These are phyloP conservation scores for Nicotiana knightiana DNA, from an alignment of 257 asterid genomes.

Conservation along the genomic window DNA sequence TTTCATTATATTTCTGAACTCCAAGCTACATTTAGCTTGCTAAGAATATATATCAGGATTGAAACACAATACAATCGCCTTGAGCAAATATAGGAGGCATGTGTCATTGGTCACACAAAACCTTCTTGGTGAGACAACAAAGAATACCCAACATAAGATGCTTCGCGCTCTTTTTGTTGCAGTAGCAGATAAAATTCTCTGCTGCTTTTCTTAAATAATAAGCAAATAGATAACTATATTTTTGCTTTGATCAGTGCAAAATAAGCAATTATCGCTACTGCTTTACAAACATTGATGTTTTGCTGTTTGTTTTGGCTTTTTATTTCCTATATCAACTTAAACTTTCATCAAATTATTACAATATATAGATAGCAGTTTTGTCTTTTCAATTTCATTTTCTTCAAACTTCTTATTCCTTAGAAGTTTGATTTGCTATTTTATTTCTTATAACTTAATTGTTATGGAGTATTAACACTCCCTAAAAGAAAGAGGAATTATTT, in stretches of 20 bases:
- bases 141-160: not conserved
- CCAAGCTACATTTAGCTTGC: not conserved
- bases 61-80: not conserved
- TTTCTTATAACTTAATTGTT: not conserved
- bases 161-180: not conserved
- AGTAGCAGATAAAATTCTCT: not conserved
- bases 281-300: not conserved
- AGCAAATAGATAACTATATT: not conserved
- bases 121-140: not conserved
- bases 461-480: not conserved
- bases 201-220: constrained; percentile 4
- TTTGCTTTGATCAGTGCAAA: not conserved
- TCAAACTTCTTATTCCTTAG: not conserved
- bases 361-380: not conserved
- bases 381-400: not conserved
- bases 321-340: not conserved
- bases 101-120: not conserved
- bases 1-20: not conserved
- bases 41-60: not conserved
- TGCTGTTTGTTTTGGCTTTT: not conserved
- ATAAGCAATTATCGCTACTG: not conserved
- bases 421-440: not conserved
- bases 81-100: not conserved
- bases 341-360: not conserved
- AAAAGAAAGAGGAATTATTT: not conserved